A percentile compares a stretch with the other conserved stretches of the same genome.
These are phyloP conservation scores for Lactarius akahatsu DNA, from an alignment of 768 basidiomycete species.

Conservation along the genomic window DNA sequence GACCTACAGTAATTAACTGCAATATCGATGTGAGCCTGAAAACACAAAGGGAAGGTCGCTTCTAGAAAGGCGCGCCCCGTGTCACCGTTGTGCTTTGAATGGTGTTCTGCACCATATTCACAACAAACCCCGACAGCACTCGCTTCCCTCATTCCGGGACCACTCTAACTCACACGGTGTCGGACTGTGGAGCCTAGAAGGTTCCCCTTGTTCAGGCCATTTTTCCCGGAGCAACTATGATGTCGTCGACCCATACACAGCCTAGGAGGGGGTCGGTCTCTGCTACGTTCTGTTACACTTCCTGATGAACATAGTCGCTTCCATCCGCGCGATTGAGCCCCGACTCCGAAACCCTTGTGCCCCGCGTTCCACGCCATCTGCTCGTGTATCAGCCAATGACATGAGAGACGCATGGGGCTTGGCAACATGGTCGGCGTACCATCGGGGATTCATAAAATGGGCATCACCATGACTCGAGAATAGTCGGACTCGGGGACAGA, in stretches of 20 bases:
- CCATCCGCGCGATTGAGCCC: conserved; percentile 2
- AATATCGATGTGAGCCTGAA: conserved; percentile 19
- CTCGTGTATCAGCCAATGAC: not conserved
- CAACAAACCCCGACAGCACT: conserved; percentile 5
- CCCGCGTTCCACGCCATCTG: conserved; percentile 2
- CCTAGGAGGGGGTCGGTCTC: not conserved
- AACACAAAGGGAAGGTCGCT: conserved; percentile 1
- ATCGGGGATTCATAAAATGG: not conserved
- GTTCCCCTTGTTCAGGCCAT: not conserved
- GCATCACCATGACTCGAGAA: no score
- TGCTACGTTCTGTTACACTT: not conserved
- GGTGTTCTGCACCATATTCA: conserved; percentile 5
- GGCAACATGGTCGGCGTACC: not conserved
- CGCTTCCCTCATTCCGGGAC: not conserved
- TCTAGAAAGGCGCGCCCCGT: conserved; percentile 3
- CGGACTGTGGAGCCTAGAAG: not conserved
- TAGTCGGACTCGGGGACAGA: no score
- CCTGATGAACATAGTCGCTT: not conserved
- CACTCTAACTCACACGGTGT: not conserved
- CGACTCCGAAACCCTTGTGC: not conserved
- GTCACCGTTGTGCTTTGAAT: conserved; percentile 1
- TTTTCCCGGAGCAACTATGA: not conserved
- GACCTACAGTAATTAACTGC: not conserved
- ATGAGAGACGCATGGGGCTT: not conserved
- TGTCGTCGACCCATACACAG: not conserved